phyloP scores from a whole-genome alignment of 2,329 filamentous ascomycete species.

The Penicillium concentricum region DNA sequence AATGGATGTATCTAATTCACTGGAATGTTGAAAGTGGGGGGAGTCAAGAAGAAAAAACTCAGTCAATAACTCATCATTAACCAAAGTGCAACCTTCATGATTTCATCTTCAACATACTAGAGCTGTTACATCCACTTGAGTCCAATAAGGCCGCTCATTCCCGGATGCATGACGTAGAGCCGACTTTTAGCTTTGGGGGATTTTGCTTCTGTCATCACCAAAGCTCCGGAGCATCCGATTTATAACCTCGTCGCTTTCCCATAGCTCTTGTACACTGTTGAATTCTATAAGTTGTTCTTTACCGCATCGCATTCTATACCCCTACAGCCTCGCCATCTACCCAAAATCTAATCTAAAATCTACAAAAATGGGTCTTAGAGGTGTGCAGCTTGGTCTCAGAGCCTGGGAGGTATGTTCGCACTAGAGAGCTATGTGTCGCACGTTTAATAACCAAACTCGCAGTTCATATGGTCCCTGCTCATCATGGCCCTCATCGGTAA shows the following conservation, averaged over 20 bases:
- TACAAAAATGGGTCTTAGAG: slow-evolving; percentile 27
- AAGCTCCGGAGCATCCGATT: slow-evolving; percentile 31
- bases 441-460: neutral
- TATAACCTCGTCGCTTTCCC: slow-evolving; percentile 20
- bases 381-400: slow-evolving; percentile 32
- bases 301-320: neutral
- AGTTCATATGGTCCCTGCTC: slow-evolving; percentile 62
- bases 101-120: slow-evolving; percentile 3
- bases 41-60: neutral
- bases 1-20: neutral
- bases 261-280: neutral
- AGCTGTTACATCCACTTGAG: neutral
- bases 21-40: neutral
- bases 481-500: slow-evolving; percentile 62
- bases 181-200: slow-evolving; percentile 12
- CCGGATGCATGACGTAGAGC: slow-evolving; percentile 36
- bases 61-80: slow-evolving; percentile 13
- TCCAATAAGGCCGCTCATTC: slow-evolving; percentile 12
- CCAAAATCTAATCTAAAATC: slow-evolving; percentile 8
- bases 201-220: slow-evolving; percentile 31
- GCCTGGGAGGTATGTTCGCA: slow-evolving; percentile 31
- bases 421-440: neutral
- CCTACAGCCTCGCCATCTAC: neutral
- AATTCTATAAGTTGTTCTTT: neutral
- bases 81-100: slow-evolving; percentile 7